A percentile compares a stretch with the other conserved stretches of the same genome.
These are phyloP conservation scores for Colletotrichum karsti DNA, from an alignment of 2,329 filamentous ascomycete species.

Conservation along the genomic window DNA sequence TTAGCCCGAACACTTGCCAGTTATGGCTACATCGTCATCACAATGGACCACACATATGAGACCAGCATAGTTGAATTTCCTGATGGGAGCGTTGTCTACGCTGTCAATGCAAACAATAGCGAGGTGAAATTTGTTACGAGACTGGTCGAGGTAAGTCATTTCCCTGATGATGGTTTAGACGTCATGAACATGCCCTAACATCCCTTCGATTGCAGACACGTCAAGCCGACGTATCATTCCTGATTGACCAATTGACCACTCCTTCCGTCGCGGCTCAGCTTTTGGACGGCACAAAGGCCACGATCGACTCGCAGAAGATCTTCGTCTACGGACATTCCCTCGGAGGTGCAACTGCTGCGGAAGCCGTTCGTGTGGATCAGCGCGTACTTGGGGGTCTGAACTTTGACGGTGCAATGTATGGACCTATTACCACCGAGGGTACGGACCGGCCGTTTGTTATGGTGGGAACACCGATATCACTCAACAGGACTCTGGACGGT, in stretches of 20 bases:
- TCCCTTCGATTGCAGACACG: conserved; percentile 36
- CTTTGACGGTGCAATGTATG: conserved; percentile 47
- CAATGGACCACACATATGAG: conserved; percentile 59
- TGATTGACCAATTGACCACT: conserved; percentile 41
- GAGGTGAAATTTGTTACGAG: not conserved
- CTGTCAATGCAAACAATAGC: conserved; percentile 8
- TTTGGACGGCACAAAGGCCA: not conserved
- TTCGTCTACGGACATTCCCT: conserved; percentile 48
- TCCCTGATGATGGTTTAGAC: not conserved
- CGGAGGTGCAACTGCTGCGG: conserved; percentile 46
- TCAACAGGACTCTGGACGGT: conserved; percentile 27
- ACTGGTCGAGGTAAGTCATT: conserved; percentile 4
- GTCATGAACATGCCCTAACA: not conserved
- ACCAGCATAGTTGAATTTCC: conserved; percentile 54
- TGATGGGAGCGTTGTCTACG: conserved; percentile 43
- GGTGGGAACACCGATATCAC: conserved; percentile 36
- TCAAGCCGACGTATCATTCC: conserved; percentile 45
- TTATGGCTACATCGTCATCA: conserved; percentile 53
- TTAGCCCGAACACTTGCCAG: conserved; percentile 54
- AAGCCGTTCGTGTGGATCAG: conserved; percentile 37
- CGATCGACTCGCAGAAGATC: conserved; percentile 30
- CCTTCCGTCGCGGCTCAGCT: not conserved
- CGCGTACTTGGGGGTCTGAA: conserved; percentile 46
- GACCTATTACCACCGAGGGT: conserved; percentile 35
- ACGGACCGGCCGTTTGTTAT: conserved; percentile 39